A percentile compares a stretch with the other conserved stretches of the same genome.
These are phyloP conservation scores for Beauveria pseudobassiana DNA, from an alignment of 2,329 filamentous ascomycete genomes.

Conservation along the genomic window DNA sequence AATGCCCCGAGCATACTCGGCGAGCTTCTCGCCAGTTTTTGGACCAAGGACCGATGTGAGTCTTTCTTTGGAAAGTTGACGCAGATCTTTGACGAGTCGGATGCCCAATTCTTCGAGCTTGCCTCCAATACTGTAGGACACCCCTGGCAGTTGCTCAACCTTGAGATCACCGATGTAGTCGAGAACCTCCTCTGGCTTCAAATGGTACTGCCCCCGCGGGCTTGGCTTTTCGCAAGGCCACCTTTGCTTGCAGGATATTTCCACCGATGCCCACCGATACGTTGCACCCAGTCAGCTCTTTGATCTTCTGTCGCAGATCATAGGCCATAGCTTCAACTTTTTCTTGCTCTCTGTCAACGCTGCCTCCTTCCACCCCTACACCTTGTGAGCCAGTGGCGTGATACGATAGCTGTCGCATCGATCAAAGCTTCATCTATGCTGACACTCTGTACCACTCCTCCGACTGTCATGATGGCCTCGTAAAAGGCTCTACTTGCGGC, in stretches of 20 bases:
- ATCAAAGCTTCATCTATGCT: conserved; percentile 93
- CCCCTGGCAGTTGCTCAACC: conserved; percentile 78
- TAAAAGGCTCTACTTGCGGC: conserved; percentile 86
- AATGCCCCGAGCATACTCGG: conserved; percentile 84
- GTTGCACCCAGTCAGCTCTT: conserved; percentile 68
- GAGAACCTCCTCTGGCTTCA: conserved; percentile 73
- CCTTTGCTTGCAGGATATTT: conserved; percentile 86
- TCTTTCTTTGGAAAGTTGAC: conserved; percentile 67
- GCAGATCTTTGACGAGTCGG: conserved; percentile 74
- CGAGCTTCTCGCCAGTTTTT: conserved; percentile 86
- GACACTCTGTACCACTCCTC: conserved; percentile 86
- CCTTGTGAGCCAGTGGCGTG: conserved; percentile 60
- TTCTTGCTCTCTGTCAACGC: conserved; percentile 68
- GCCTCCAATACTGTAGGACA: conserved; percentile 81
- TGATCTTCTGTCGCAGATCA: conserved; percentile 60
- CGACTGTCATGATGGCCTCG: conserved; percentile 68
- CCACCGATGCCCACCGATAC: conserved; percentile 89
- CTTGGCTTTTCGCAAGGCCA: conserved; percentile 85
- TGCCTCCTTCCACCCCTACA: conserved; percentile 54
- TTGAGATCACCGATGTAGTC: conserved; percentile 69
- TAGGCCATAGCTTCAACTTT: conserved; percentile 64
- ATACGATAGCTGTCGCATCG: conserved; percentile 67
- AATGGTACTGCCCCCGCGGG: conserved; percentile 88
- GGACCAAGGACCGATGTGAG: conserved; percentile 70
- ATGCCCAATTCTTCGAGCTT: conserved; percentile 85